These are phyloP conservation scores for Harringtonia lauricola DNA, from an alignment of 2,329 filamentous ascomycete genomes.

Conservation along the genomic window DNA sequence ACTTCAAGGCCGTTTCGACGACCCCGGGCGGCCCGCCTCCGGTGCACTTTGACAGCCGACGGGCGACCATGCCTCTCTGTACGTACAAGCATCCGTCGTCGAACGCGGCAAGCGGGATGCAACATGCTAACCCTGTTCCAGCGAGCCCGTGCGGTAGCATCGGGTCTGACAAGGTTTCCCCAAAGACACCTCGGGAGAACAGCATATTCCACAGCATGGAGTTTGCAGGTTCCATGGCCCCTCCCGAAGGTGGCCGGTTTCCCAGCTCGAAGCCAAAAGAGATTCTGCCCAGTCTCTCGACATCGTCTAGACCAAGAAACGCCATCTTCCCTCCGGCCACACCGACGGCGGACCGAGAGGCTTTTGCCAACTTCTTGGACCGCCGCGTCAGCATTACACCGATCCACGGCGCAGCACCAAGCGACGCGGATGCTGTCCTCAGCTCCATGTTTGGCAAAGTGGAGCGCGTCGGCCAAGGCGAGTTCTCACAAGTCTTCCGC, in stretches of 20 bases:
- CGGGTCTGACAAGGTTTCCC: slow-evolving; percentile 40
- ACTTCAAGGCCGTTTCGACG: slow-evolving; percentile 1
- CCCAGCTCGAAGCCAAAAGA: slow-evolving; percentile 51
- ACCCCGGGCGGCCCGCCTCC: slow-evolving; percentile 1
- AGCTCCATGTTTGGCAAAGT: slow-evolving; percentile 70
- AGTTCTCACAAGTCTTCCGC: slow-evolving; percentile 87
- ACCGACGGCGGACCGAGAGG: slow-evolving; percentile 53
- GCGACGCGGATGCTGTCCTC: slow-evolving; percentile 65
- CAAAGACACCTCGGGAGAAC: slow-evolving; percentile 69
- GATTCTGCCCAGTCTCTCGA: background rate
- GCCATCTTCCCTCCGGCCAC: slow-evolving; percentile 57
- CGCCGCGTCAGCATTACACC: slow-evolving; percentile 52
- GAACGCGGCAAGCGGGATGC: too few relatives aligned
- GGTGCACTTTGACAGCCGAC: background rate
- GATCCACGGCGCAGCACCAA: slow-evolving; percentile 56
- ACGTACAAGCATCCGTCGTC: background rate
- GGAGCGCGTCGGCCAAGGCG: slow-evolving; percentile 71
- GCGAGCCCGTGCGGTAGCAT: slow-evolving; percentile 50
- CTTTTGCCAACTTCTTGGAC: slow-evolving; percentile 43
- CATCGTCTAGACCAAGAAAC: too few relatives aligned
- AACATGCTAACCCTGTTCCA: slow-evolving; percentile 16
- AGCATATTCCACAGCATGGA: slow-evolving; percentile 6
- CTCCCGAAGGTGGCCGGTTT: slow-evolving; percentile 70
- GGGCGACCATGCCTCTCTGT: background rate
- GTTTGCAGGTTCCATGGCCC: slow-evolving; percentile 35